Percentiles rank a stretch among this genome's conserved stretches.
phyloP scores from a whole-genome alignment of 805 yeast genomes.

The Saccharomycopsis sp. region DNA sequence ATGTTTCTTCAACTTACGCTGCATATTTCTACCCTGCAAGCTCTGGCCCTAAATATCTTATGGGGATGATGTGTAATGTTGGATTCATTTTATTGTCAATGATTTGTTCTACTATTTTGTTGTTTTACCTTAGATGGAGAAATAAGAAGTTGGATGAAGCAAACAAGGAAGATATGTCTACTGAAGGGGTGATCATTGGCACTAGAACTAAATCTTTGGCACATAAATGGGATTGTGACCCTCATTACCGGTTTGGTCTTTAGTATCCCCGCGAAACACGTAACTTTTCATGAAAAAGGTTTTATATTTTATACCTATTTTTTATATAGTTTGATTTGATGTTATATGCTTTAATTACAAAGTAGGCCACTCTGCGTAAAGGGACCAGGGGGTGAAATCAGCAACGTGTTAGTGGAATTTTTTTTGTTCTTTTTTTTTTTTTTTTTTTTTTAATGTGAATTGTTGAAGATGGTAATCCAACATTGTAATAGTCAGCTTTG shows the following conservation, averaged over 20 bases:
- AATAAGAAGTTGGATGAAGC: slow-evolving; percentile 14
- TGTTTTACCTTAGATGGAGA: slow-evolving; percentile 30
- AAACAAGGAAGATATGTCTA: slow-evolving; percentile 16
- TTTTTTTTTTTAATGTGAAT: no score
- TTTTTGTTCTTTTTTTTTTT: no score
- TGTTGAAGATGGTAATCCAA: no score
- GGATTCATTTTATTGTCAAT: slow-evolving; percentile 39
- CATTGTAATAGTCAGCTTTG: no score
- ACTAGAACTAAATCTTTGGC: slow-evolving; percentile 11
- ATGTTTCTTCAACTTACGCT: slow-evolving; percentile 52
- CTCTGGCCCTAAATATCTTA: slow-evolving; percentile 39
- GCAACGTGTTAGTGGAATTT: no score
- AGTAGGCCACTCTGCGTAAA: no score
- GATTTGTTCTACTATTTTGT: slow-evolving; percentile 32
- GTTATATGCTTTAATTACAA: no score
- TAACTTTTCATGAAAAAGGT: no score
- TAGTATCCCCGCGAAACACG: no score
- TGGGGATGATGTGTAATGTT: slow-evolving; percentile 43
- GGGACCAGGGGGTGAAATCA: no score
- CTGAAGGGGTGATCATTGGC: slow-evolving; percentile 16
- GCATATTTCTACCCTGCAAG: slow-evolving; percentile 42
- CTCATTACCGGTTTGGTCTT: slow-evolving; percentile 10
- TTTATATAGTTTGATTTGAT: no score
- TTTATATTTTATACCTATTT: no score
- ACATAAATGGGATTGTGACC: slow-evolving; percentile 10